phyloP scores from a whole-genome alignment of 306 rosid genomes.

The Herpetospermum pedunculosum region DNA sequence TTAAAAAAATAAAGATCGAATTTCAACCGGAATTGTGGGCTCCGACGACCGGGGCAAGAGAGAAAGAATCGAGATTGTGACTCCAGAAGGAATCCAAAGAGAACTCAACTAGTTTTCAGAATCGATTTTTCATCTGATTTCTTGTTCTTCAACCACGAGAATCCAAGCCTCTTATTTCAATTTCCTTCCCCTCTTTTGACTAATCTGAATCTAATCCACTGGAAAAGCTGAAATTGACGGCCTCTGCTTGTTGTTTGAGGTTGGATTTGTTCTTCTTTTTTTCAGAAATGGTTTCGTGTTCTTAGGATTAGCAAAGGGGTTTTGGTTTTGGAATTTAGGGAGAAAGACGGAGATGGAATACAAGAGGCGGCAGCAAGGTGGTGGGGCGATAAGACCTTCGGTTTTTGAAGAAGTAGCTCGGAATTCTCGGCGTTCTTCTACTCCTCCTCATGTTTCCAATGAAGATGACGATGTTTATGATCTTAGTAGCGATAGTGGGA shows the following conservation, averaged over 20 bases:
- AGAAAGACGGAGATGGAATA: constrained; percentile 41
- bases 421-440: neutral
- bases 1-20: neutral
- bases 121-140: neutral
- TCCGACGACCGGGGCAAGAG: neutral
- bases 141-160: neutral
- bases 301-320: neutral
- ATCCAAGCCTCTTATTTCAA: neutral
- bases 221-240: neutral
- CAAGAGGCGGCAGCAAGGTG: constrained; percentile 57
- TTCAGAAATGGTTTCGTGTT: neutral
- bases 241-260: neutral
- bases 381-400: constrained; percentile 24
- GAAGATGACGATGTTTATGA: constrained; percentile 12
- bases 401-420: constrained; percentile 14
- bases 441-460: neutral
- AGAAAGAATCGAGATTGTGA: neutral
- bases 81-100: neutral
- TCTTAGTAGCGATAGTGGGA: neutral
- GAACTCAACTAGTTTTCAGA: neutral
- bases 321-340: neutral
- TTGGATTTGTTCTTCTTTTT: neutral
- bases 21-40: constrained; percentile 3
- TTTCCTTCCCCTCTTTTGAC: neutral
- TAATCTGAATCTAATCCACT: neutral